Conservation (phyloP, 2,329 filamentous ascomycete genomes). For the Monilinia fructigena region DNA sequence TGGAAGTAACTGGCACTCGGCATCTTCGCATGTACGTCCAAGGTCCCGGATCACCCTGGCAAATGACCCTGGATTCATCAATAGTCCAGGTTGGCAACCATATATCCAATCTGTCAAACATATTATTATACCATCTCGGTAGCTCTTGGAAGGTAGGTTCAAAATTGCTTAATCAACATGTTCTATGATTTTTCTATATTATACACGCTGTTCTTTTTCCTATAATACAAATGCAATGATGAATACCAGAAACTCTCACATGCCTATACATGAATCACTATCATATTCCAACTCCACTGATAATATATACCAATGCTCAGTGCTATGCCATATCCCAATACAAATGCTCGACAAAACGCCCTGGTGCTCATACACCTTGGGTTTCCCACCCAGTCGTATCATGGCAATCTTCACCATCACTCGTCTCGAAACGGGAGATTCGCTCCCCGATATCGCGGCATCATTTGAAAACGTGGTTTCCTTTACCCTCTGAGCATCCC, state of each 20-base stretch:
- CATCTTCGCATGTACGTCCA: neutral
- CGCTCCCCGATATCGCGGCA: neutral
- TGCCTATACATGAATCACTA: neutral
- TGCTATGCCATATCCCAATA: neutral
- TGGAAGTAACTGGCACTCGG: neutral
- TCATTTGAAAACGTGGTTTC: neutral
- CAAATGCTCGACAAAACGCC: constrained; percentile 5
- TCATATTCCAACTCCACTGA: neutral
- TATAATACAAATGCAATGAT: constrained; percentile 1
- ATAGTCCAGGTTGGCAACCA: neutral
- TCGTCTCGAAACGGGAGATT: neutral
- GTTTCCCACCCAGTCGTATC: neutral
- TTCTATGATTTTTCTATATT: neutral
- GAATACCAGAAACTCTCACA: neutral
- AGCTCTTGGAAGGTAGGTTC: neutral
- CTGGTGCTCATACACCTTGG: neutral
- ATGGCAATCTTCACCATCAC: neutral
- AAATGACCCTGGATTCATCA: neutral
- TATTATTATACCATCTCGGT: too few relatives aligned
- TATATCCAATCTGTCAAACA: neutral
- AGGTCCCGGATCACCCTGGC: neutral
- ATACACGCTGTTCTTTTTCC: neutral
- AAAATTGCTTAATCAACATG: neutral
- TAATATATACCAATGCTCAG: neutral
- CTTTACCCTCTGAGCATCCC: neutral